Conservation (phyloP, 2,329 filamentous ascomycete genomes). For the Aspergillus tubingensis region DNA sequence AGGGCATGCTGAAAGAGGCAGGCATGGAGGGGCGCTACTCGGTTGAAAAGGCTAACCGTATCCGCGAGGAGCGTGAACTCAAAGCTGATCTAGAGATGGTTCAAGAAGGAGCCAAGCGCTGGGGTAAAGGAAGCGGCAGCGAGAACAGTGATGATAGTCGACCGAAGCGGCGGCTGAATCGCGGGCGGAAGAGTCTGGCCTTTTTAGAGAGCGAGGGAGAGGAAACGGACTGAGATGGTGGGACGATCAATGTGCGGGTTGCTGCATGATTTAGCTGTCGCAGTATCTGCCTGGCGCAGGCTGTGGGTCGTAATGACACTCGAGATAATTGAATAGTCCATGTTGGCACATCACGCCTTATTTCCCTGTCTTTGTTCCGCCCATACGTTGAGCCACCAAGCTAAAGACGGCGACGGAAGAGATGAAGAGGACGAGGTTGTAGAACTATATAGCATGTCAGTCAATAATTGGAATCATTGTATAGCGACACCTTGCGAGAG, state of each 20-base stretch:
- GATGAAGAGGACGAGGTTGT: slow-evolving; percentile 95
- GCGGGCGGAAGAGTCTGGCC: slow-evolving; percentile 48
- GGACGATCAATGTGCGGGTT: neutral
- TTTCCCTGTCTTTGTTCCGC: slow-evolving; percentile 43
- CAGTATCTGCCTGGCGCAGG: slow-evolving; percentile 14
- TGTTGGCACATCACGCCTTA: slow-evolving; percentile 22
- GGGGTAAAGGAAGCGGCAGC: slow-evolving; percentile 61
- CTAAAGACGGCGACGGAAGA: slow-evolving; percentile 94
- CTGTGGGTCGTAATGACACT: neutral
- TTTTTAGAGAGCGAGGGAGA: slow-evolving; percentile 73
- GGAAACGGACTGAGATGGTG: slow-evolving; percentile 50
- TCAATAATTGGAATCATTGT: slow-evolving; percentile 12
- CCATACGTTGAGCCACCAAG: slow-evolving; percentile 84
- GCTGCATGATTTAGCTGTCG: slow-evolving; percentile 1
- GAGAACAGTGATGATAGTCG: slow-evolving; percentile 38
- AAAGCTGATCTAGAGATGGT: slow-evolving; percentile 81
- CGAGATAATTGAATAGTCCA: slow-evolving; percentile 6
- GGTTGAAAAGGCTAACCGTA: slow-evolving; percentile 77
- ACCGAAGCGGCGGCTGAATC: slow-evolving; percentile 44
- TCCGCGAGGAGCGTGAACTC: slow-evolving; percentile 84
- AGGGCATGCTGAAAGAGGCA: slow-evolving; percentile 72
- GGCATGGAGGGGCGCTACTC: slow-evolving; percentile 92
- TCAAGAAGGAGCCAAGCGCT: slow-evolving; percentile 74
- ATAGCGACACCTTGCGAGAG: slow-evolving; percentile 14
- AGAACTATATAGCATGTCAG: slow-evolving; percentile 63